Percentiles rank a stretch among this genome's conserved stretches.
phyloP scores from a whole-genome alignment of 805 yeast species.

The Candida palmyrensis region DNA sequence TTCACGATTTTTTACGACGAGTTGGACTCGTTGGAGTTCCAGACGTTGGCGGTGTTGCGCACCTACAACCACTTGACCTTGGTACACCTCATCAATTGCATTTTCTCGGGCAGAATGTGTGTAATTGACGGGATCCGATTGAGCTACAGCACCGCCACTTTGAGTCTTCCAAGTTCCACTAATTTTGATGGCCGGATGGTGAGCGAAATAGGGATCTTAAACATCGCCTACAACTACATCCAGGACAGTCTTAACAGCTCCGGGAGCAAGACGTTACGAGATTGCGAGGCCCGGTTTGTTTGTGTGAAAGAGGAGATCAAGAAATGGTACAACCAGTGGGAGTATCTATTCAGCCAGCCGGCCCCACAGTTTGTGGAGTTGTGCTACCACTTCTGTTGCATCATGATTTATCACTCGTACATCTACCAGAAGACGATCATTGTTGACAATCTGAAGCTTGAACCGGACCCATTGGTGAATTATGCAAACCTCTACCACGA shows the following conservation, averaged over 20 bases:
- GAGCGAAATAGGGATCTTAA: slow-evolving; percentile 62
- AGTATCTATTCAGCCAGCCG: slow-evolving; percentile 61
- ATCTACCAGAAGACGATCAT: slow-evolving; percentile 15
- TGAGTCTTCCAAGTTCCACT: slow-evolving; percentile 56
- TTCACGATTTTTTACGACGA: slow-evolving; percentile 28
- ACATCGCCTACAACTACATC: slow-evolving; percentile 53
- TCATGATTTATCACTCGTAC: slow-evolving; percentile 44
- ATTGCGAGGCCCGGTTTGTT: slow-evolving; percentile 21
- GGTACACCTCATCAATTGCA: slow-evolving; percentile 62
- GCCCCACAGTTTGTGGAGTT: slow-evolving; percentile 70
- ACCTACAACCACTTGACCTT: slow-evolving; percentile 69
- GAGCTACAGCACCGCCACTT: slow-evolving; percentile 52
- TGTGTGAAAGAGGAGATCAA: slow-evolving; percentile 45
- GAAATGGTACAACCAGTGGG: slow-evolving; percentile 68
- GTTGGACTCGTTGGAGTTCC: slow-evolving; percentile 38
- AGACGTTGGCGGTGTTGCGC: slow-evolving; percentile 51
- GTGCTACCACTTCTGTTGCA: slow-evolving; percentile 57
- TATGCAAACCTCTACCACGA: slow-evolving; percentile 11
- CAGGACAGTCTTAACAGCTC: slow-evolving; percentile 29
- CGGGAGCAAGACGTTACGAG: slow-evolving; percentile 6
- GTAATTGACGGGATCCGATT: slow-evolving; percentile 55
- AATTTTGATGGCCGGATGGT: slow-evolving; percentile 82
- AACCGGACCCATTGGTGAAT: neutral
- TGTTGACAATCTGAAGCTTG: neutral
- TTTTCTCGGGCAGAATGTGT: slow-evolving; percentile 61